Base-by-base conservation (phyloP, 2,329 filamentous ascomycete genomes). In the Fusarium sp. region DNA sequence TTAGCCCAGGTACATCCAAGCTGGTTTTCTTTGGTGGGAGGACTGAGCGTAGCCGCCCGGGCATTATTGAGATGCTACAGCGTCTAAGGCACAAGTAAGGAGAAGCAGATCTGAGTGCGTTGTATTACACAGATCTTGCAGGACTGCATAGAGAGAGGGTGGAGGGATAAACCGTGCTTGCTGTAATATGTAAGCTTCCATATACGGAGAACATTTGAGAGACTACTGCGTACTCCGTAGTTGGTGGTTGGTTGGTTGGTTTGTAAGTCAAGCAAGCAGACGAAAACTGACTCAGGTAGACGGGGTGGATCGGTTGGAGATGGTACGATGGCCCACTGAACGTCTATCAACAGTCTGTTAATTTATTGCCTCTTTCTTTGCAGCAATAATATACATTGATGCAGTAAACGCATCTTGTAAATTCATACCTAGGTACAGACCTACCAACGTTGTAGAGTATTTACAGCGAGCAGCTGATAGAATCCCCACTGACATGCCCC, bases 271-370 rank as follows among this genome's bases (percentile, higher is more conserved):
- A 58, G 43, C 40, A 46, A 34, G 43, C 38, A 43, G 21, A 48
- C 38, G 26, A 43, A 56, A 46, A 58, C 65, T 68, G 65, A 68
- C 65, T 68, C 65, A n/a, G 34, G 38, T 21, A 47, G 42, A 28
- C 26, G 20, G 40, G 26, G 52, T 52, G 46, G 52, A 32, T 17
- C 44, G 11, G 10, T 46, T 17, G 19, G 17, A 19, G 17, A n/a
- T 19, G 34, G 34, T n/a, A 36, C 32, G 32, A 34, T 34, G n/a
- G 15, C n/a, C 32, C 32, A 34, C 32, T 17, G 15, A n/a, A 17
- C 17, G 32, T n/a, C 17, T 34, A 9, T 34, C 12, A 34, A 34
- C 15, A 12, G 14, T 12, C 14, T 23, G 23, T 4, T 12, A 28
- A 11, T 28, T 4, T 12, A 28, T 28, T 28, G 3, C 26, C 26